Conservation (phyloP, 495 filamentous ascomycete genomes). For the Penicillium egyptiacum region DNA sequence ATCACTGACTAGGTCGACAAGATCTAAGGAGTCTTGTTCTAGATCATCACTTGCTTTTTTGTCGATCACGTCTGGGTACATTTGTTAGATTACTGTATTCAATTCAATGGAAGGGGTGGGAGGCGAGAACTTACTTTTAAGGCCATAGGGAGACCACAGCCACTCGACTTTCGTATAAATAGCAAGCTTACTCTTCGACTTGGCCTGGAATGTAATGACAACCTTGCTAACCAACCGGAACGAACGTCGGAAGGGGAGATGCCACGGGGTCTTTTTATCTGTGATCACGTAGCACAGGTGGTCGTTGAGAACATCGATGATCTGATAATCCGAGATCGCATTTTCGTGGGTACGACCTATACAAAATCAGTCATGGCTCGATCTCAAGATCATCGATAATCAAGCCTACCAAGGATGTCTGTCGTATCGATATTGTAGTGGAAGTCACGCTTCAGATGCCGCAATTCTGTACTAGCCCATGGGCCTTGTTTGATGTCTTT, state of each 20-base stretch:
- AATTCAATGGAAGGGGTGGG: background rate
- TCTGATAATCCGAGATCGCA: conserved; percentile 74
- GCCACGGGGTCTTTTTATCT: conserved; percentile 85
- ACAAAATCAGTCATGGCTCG: conserved; percentile 12
- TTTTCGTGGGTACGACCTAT: conserved; percentile 52
- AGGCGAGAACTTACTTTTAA: conserved; percentile 51
- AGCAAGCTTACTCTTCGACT: conserved; percentile 87
- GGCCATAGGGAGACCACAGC: conserved; percentile 63
- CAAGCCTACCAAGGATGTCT: conserved; percentile 59
- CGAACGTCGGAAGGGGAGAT: conserved; percentile 73
- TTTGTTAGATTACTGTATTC: conserved; percentile 15
- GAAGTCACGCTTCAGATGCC: conserved; percentile 72
- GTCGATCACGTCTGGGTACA: conserved; percentile 64
- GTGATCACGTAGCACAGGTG: conserved; percentile 95
- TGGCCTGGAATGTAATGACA: conserved; percentile 88
- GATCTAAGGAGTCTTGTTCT: conserved; percentile 77
- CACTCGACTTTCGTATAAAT: conserved; percentile 87
- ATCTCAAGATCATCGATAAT: background rate
- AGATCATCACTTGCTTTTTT: conserved; percentile 78
- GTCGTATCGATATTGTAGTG: conserved; percentile 71
- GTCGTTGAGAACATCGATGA: conserved; percentile 88
- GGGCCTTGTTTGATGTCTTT: conserved; percentile 76
- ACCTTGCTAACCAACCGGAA: conserved; percentile 89
- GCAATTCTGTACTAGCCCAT: conserved; percentile 69
- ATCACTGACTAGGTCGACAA: conserved; percentile 81